phyloP scores from a whole-genome alignment of 2,329 filamentous ascomycete species.

The Ophiocordyceps polyrhachis-furcata region DNA sequence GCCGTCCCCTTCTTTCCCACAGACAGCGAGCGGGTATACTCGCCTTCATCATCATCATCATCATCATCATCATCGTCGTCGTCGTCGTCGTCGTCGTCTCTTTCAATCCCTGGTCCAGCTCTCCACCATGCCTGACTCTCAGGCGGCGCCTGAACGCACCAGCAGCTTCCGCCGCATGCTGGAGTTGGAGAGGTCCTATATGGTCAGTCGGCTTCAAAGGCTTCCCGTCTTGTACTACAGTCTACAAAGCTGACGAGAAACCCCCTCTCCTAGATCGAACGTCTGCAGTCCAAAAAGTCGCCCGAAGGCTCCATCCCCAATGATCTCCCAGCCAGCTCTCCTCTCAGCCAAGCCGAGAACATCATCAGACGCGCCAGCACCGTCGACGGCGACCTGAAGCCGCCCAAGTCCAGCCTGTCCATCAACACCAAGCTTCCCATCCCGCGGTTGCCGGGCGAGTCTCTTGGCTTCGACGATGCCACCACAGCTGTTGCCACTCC shows the following conservation, averaged over 20 bases:
- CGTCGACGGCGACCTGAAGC: not conserved
- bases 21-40: not conserved
- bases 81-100: no score
- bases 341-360: not conserved
- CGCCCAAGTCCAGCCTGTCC: slow-evolving; percentile 2
- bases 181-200: slow-evolving; percentile 37
- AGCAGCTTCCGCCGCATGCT: slow-evolving; percentile 40
- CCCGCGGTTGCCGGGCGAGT: slow-evolving; percentile 1
- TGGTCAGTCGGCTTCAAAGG: slow-evolving; percentile 23
- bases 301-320: slow-evolving; percentile 2
- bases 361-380: not conserved
- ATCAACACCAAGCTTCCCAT: slow-evolving; percentile 3
- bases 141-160: slow-evolving; percentile 12
- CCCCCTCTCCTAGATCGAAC: slow-evolving; percentile 5
- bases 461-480: not conserved
- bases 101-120: not conserved
- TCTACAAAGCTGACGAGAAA: not conserved
- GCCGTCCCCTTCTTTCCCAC: not conserved
- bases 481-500: slow-evolving; percentile 3
- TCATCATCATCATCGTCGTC: not conserved
- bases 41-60: not conserved
- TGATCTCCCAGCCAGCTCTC: not conserved
- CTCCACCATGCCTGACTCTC: slow-evolving; percentile 3
- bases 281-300: slow-evolving; percentile 4
- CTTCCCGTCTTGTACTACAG: not conserved